Evolutionary conservation across 2,329 filamentous ascomycete genomes (phyloP).

Genomic region (Myriosclerotinia duriaeana): DNA sequence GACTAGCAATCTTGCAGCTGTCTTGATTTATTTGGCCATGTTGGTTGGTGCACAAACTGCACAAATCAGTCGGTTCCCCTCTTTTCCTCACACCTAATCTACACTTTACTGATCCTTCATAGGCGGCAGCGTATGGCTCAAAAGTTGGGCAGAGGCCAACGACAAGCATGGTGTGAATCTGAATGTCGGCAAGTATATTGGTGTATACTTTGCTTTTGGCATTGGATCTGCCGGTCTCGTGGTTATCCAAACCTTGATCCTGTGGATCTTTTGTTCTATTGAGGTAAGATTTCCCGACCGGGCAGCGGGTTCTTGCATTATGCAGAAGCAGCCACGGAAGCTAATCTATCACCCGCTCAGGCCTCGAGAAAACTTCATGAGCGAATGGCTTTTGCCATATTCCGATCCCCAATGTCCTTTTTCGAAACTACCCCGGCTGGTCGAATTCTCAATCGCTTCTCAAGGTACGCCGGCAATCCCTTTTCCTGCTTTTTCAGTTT

Average conservation of each 20-base stretch:
- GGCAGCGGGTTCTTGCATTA: slow-evolving; percentile 26
- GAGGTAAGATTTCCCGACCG: slow-evolving; percentile 59
- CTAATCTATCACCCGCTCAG: slow-evolving; percentile 44
- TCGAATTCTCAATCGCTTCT: slow-evolving; percentile 96
- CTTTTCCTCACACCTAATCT: neutral
- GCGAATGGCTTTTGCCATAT: slow-evolving; percentile 95
- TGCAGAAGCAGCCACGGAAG: slow-evolving; percentile 28
- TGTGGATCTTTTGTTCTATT: slow-evolving; percentile 99
- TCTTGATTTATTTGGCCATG: slow-evolving; percentile 73
- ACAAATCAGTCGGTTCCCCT: slow-evolving; percentile 63
- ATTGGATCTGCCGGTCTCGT: slow-evolving; percentile 82
- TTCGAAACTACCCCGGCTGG: slow-evolving; percentile 81
- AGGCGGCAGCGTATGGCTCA: slow-evolving; percentile 88
- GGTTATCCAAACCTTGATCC: slow-evolving; percentile 85
- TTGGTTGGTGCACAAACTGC: slow-evolving; percentile 78
- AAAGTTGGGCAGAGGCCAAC: slow-evolving; percentile 86
- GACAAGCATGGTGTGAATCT: slow-evolving; percentile 65
- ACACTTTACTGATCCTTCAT: slow-evolving; percentile 27
- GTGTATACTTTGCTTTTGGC: slow-evolving; percentile 93
- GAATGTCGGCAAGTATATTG: slow-evolving; percentile 83
- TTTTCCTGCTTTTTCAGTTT: neutral
- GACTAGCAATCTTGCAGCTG: slow-evolving; percentile 85
- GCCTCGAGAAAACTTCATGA: slow-evolving; percentile 96
- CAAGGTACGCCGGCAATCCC: slow-evolving; percentile 58
- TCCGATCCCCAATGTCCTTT: slow-evolving; percentile 97